phyloP scores from a whole-genome alignment of 495 filamentous ascomycete genomes.

The Hypoxylon crocopeplum region DNA sequence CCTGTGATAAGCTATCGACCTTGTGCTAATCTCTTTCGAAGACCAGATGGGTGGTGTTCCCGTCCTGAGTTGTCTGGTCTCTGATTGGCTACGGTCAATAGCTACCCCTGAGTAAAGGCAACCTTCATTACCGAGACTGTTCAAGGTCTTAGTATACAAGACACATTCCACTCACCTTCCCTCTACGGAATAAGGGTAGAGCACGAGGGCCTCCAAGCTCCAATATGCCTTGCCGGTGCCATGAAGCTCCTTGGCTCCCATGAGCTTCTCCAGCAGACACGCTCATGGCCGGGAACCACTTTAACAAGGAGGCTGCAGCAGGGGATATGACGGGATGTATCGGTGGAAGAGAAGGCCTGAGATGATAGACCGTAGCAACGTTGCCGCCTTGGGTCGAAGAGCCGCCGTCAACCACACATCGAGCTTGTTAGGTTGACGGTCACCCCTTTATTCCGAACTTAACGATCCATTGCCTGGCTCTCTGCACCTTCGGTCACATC shows the following conservation, averaged over 20 bases:
- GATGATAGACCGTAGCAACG: slow-evolving; percentile 36
- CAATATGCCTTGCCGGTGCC: slow-evolving; percentile 11
- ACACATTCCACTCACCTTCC: slow-evolving; percentile 42
- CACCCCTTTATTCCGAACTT: slow-evolving; percentile 15
- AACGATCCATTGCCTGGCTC: slow-evolving; percentile 7
- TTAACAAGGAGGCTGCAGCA: slow-evolving; percentile 9
- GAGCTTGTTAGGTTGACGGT: slow-evolving; percentile 8
- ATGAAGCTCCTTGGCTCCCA: slow-evolving; percentile 28
- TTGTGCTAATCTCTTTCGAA: slow-evolving; percentile 35
- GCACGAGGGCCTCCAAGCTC: slow-evolving; percentile 30
- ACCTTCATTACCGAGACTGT: slow-evolving; percentile 35
- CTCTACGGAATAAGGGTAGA: slow-evolving; percentile 34
- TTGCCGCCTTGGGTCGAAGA: slow-evolving; percentile 36
- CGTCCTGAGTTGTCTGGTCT: slow-evolving; percentile 2
- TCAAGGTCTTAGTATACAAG: slow-evolving; percentile 29
- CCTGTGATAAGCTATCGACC: slow-evolving; percentile 34
- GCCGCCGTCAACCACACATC: slow-evolving; percentile 10
- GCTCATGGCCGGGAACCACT: slow-evolving; percentile 20
- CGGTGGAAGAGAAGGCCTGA: slow-evolving; percentile 9
- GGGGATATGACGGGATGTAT: slow-evolving; percentile 15
- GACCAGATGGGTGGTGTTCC: slow-evolving; percentile 24
- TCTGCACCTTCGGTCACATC: slow-evolving; percentile 22
- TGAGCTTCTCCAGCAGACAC: slow-evolving; percentile 23
- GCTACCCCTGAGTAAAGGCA: slow-evolving; percentile 40
- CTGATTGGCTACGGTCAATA: slow-evolving; percentile 33